Evolutionary conservation across 129 eudicot species (phyloP), one percentile per base, ranked within the genome.

Genomic region (Artemisia annua): DNA sequence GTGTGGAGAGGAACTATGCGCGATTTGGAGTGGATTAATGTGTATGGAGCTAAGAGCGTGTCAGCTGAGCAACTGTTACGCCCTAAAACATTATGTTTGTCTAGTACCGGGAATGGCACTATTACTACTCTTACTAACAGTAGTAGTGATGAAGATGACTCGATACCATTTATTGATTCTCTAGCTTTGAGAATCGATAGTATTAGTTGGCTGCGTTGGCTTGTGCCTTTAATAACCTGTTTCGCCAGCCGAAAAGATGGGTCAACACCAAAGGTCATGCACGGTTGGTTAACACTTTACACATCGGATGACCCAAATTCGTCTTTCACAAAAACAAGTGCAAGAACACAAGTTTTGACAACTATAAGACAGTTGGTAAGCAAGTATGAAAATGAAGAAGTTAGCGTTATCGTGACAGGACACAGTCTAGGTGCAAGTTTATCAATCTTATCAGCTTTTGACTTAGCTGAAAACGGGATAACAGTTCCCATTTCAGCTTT

Each of bases 231-330:
- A 7, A 39, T 39, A 39, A 39, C 1, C 2, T 39, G 9, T 7
- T 39, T 39, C 11, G 46, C 46, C 46, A 8, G 46, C 46, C 10
- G 2, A 39, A 39, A 39, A 39, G 46, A 39, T 0, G 46, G 2
- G 11, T 0, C 46, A 39, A 39, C 46, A 39, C 46, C 92, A 0
- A 87, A 78, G 71, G 89, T 93, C 3, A 93, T 90, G 98, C 64
- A 76, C 3, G 98, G 97, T 7, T 90, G 98, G 98, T 78, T 94
- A 24, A 82, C 88, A 19, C 73, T 94, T 9, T 94, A 94, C 84
- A 76, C 69, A 1, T 85, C 98, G 0, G 73, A 73, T 5, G 91
- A 90, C 69, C 96, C 87, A 5, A 84, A 86, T 15, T 89, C 97
- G 0, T 48, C 84, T 32, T 94, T 90, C 52, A 90, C 98, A 10